Base-by-base conservation (phyloP, 352 stramenopile species). In the Phytophthora fragariaefolia region DNA sequence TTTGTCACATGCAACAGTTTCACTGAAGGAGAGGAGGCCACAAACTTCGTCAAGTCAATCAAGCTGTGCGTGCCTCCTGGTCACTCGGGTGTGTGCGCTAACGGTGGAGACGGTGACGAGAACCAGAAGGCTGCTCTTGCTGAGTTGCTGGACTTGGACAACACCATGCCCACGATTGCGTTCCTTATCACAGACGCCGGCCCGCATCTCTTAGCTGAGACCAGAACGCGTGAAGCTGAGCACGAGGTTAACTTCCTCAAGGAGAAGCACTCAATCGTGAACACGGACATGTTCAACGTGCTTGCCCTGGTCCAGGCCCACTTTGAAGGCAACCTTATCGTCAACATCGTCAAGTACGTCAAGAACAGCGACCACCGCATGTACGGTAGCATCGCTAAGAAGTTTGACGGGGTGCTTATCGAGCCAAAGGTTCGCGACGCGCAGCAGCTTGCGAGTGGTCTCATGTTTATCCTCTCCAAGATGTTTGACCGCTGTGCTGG, bases 141-240 rank as follows among this genome's bases (percentile, higher is more conserved):
- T 0, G 72, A 88, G 62, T 46, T 91, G 30, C 40, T 87, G 34
- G 74, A 52, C 2, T 60, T 91, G 10, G 80, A 91, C 59, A 73
- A 60, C 24, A 56, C 67, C 0, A 77, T 87, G 55, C 74, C 83
- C 28, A 90, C 83, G 1, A 76, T 91, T 20, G 80, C 77, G 34
- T 91, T 91, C 69, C 58, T 89, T 9, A 90, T 91, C 77, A 84
- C 83, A 2, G 83, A 90, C 50, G 83, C 81, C 4, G 68, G 70
- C 1, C 80, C 80, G 51, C 82, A 91, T 58, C 53, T 91, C 27
- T 61, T 71, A 22, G 75, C 66, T 28, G 69, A 80, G 17, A 51
- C 53, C 28, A 40, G 40, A 36, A 81, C 79, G 2, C 13, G 49
- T 13, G 80, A 89, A 45, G 69, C 82, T 5, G 58, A 58, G 4